Base-by-base conservation (phyloP, 495 filamentous ascomycete species). In the Viridothelium virens region DNA sequence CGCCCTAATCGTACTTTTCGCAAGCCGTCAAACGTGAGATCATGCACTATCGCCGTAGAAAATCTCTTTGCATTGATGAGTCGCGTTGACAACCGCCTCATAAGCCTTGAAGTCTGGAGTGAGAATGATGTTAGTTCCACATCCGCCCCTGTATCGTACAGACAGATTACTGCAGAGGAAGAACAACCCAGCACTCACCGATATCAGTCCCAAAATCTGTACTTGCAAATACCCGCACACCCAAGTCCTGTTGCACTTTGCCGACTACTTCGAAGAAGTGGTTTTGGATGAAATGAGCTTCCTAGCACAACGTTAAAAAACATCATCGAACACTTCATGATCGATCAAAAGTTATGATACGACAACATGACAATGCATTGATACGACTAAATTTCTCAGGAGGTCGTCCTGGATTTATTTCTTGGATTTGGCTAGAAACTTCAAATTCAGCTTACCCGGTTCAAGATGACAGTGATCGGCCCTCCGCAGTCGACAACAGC, bases 201-300 rank as follows among this genome's bases (percentile, higher is more conserved):
- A 91, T 82, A 69, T 82, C 79, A 12, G 70, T 83, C 36, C 93
- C 93, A 75, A 95, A 89, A 77, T 97, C 93, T 63, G 84, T 85
- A 12, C 87, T 85, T 56, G 80, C 88, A 56, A 95, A 78, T 47
- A 91, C 87, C 70, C 87, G 88, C 56, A 98, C 75, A 16, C 84
- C 85, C 48, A 94, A 77, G 71, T 95, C 91, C 69, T 80, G 79
- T 69, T 91, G 87, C 65, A 98, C 92, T 77, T 94, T 97, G 63
- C 92, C 95, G 50, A 97, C 87, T 67, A 98, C 78, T 78, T 98
- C 95, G 18, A 89, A 87, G 56, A 89, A 84, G 75, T 90, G 91
- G 63, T 89, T 87, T 74, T 90, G 81, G 62, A 84, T 81, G 47
- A 97, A 78, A 74, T 96, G 90, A 39, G 84, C 83, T 68, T 96